A percentile compares a stretch with the other conserved stretches of the same genome.
phyloP scores from a whole-genome alignment of 495 filamentous ascomycete species.

The Penicillium waksmanii region DNA sequence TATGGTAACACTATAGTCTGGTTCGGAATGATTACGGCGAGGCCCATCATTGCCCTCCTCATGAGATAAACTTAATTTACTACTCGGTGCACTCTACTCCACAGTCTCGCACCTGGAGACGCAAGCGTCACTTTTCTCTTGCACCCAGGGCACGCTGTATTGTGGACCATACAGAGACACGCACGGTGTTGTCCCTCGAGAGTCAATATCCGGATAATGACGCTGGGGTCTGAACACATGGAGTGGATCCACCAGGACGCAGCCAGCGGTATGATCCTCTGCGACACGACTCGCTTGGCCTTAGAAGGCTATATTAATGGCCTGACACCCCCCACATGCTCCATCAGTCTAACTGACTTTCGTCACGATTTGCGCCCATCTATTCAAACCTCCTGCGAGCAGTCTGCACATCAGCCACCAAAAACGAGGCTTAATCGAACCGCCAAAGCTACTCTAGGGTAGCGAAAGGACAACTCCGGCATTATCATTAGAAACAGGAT shows the following conservation, averaged over 20 bases:
- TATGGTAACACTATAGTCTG: neutral
- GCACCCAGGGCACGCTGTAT: constrained; percentile 13
- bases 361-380: constrained; percentile 9
- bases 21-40: neutral
- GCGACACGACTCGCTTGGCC: neutral
- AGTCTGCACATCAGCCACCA: constrained; percentile 14
- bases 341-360: constrained; percentile 11
- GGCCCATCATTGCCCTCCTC: neutral
- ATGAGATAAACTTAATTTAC: neutral
- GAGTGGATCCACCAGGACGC: constrained; percentile 15
- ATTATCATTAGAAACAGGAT: neutral
- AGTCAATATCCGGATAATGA: constrained; percentile 14
- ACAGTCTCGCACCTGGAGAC: neutral
- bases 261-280: constrained; percentile 4
- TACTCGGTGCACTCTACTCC: neutral
- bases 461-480: neutral
- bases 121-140: neutral
- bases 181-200: neutral
- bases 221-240: constrained; percentile 9
- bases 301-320: constrained; percentile 31
- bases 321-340: constrained; percentile 19
- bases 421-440: neutral
- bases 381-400: constrained; percentile 5
- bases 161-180: constrained; percentile 13
- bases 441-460: neutral